phyloP scores from a whole-genome alignment of 78 protist species.

The Acrasis kona region DNA sequence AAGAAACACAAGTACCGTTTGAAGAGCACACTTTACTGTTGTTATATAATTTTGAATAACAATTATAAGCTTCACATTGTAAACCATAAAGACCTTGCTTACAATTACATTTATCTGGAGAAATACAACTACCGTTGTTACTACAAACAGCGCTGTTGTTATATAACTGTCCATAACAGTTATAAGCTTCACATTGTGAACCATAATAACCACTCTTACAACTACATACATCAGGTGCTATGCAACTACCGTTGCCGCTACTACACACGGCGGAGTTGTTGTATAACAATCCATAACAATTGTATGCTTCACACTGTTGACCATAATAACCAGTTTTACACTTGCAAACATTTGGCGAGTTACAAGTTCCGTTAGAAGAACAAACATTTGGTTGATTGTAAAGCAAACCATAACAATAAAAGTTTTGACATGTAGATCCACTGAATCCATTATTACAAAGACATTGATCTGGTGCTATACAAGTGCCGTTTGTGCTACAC shows the following conservation, averaged over 20 bases:
- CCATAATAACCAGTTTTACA: neutral
- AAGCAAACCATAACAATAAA: neutral
- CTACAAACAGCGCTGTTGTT: neutral
- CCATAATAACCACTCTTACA: neutral
- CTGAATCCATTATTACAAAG: constrained; percentile 2
- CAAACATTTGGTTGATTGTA: neutral
- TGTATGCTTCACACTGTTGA: neutral
- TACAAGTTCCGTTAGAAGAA: neutral
- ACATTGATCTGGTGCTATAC: constrained; percentile 2
- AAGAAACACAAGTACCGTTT: neutral
- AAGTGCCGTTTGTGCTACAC: neutral
- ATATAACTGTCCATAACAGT: neutral
- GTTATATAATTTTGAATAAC: neutral
- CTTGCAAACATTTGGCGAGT: neutral
- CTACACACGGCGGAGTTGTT: neutral
- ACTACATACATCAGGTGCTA: neutral
- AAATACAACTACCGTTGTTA: neutral
- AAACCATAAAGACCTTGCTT: neutral
- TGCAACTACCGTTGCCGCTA: neutral
- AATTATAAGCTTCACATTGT: neutral
- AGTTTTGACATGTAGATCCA: constrained; percentile 1
- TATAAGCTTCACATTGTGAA: neutral
- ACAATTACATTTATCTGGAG: neutral
- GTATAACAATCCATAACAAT: neutral
- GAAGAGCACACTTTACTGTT: neutral